Conservation (phyloP, 805 yeast species). For the Hanseniaspora nectarophila region DNA sequence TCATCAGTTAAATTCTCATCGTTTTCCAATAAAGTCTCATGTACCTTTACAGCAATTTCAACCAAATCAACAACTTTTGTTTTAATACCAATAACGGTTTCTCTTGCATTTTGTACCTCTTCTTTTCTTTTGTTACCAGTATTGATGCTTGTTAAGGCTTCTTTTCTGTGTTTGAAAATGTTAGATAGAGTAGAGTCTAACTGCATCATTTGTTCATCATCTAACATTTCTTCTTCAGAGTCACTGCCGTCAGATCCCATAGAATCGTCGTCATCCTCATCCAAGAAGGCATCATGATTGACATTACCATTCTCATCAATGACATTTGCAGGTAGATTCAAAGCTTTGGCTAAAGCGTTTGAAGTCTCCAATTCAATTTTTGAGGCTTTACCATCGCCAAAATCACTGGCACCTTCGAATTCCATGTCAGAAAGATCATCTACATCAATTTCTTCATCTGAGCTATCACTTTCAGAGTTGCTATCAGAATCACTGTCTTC, state of each 20-base stretch:
- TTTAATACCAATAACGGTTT: slow-evolving; percentile 68
- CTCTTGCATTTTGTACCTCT: slow-evolving; percentile 68
- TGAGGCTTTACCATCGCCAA: slow-evolving; percentile 24
- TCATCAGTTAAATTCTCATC: not conserved
- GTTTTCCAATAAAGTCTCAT: slow-evolving; percentile 23
- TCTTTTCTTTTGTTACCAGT: slow-evolving; percentile 57
- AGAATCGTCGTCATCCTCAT: slow-evolving; percentile 26
- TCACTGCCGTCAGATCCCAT: slow-evolving; percentile 33
- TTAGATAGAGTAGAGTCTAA: slow-evolving; percentile 71
- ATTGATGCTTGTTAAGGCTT: slow-evolving; percentile 42
- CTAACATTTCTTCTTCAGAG: slow-evolving; percentile 71
- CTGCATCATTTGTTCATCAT: slow-evolving; percentile 93
- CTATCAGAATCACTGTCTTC: slow-evolving; percentile 30
- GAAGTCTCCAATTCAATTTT: slow-evolving; percentile 46
- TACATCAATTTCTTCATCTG: slow-evolving; percentile 25
- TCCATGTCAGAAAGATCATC: slow-evolving; percentile 27
- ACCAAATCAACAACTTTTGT: slow-evolving; percentile 65
- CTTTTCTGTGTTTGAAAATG: slow-evolving; percentile 74
- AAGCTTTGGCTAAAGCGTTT: slow-evolving; percentile 54
- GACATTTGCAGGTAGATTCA: slow-evolving; percentile 47
- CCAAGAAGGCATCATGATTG: slow-evolving; percentile 37
- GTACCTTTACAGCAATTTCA: slow-evolving; percentile 46
- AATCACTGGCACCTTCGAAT: slow-evolving; percentile 18
- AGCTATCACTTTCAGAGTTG: slow-evolving; percentile 25
- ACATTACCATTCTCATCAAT: slow-evolving; percentile 36